Evolutionary conservation across 2,329 filamentous ascomycete species (phyloP), one percentile per base, ranked within the genome.

Genomic region (Scedosporium dehoogii): DNA sequence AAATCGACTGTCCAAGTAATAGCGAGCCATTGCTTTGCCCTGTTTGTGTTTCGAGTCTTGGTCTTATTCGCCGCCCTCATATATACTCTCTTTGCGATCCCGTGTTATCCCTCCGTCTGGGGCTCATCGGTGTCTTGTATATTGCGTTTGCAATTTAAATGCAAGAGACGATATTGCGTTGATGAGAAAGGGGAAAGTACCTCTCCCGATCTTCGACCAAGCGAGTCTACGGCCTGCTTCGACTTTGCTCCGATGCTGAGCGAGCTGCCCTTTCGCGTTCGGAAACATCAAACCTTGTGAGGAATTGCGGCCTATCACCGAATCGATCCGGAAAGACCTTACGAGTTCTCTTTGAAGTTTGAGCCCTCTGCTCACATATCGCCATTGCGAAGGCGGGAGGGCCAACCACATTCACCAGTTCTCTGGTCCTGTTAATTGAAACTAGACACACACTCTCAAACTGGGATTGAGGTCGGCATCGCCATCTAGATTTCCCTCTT

Each of bases 141-240:
- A 75, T 75, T 76, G 70, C 69, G 66, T 66, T 67, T 64, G 70
- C 74, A 76, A 76, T 76, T 73, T 75, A 75, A 74, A 68, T 73
- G 70, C 72, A 71, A 73, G 72, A 71, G 69, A 73, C 70, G 68
- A 76, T 76, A 76, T 76, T 76, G 70, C 71, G 67, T 73, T 71
- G 67, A 70, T 70, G 66, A 71, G 67, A 72, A 69, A 69, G 66
- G 68, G 67, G 66, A 38, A 62, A 66, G 63, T 64, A 61, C 63
- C 65, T 59, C 66, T 74, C 71, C 72, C 73, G 76, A 74, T 75
- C 69, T 70, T 71, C 70, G 6, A 65, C 66, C 66, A 64, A 63
- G 63, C 63, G 23, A 18, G 10, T 25, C 48, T 21, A 12, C 10
- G 3, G 48, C 18, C 48, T 21, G 4, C 18, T 23, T 21, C n/a